Conservation (phyloP, 2,329 filamentous ascomycete species). For the Penicillium sp. region DNA sequence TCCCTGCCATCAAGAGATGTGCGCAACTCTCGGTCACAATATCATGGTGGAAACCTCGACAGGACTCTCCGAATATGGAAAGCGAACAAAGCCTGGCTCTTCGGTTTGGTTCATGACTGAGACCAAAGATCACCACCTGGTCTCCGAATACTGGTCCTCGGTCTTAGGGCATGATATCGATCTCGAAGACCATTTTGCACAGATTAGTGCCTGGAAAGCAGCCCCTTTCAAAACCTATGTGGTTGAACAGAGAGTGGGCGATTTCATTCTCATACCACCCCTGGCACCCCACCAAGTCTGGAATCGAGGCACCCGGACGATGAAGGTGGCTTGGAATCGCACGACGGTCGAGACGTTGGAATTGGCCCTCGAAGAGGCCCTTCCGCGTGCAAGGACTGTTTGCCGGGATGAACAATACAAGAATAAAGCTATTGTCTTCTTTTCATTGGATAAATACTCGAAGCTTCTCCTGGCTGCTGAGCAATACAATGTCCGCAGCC, state of each 20-base stretch:
- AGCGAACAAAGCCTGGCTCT: conserved; percentile 70
- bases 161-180: conserved; percentile 94
- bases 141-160: conserved; percentile 90
- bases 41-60: conserved; percentile 93
- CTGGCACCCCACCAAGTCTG: conserved; percentile 95
- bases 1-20: conserved; percentile 95
- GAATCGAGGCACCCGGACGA: conserved; percentile 92
- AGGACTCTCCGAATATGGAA: conserved; percentile 61
- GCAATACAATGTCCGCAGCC: conserved; percentile 41
- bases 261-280: conserved; percentile 90
- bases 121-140: conserved; percentile 81
- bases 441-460: conserved; percentile 75
- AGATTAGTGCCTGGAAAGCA: conserved; percentile 91
- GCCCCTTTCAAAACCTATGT: conserved; percentile 91
- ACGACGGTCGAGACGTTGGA: conserved; percentile 89
- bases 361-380: conserved; percentile 77
- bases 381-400: conserved; percentile 83
- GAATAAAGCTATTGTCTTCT: conserved; percentile 94
- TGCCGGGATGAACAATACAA: conserved; percentile 99
- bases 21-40: conserved; percentile 90
- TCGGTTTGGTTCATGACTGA: conserved; percentile 99
- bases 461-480: conserved; percentile 56
- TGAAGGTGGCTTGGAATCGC: conserved; percentile 98
- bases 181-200: conserved; percentile 94
- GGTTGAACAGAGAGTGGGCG: conserved; percentile 83